Percentiles rank a stretch among this genome's conserved stretches.
Evolutionary conservation across 169 alveolate species (phyloP).

Genomic region (Cryptosporidium muris): DNA sequence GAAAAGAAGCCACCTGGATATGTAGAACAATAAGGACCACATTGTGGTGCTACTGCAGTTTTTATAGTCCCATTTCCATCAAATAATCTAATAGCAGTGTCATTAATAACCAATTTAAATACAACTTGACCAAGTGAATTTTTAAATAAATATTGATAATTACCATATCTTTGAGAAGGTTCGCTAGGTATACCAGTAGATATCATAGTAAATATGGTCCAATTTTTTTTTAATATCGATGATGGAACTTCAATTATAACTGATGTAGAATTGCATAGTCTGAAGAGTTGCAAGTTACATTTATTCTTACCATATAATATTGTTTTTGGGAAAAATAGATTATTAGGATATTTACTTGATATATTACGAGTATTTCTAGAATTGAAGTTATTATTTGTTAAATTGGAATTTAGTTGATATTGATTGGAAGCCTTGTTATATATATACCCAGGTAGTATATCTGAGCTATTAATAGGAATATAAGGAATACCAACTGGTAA

Average conservation of each 20-base stretch:
- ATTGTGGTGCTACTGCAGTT: slow-evolving; percentile 24
- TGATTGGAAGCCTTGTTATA: slow-evolving; percentile 54
- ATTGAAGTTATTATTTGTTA: neutral
- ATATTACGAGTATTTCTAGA: slow-evolving; percentile 30
- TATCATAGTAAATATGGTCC: slow-evolving; percentile 53
- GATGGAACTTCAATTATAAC: slow-evolving; percentile 17
- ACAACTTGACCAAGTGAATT: neutral
- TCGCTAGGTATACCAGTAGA: slow-evolving; percentile 37
- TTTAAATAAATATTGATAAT: slow-evolving; percentile 7
- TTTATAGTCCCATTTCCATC: neutral
- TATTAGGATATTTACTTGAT: slow-evolving; percentile 3
- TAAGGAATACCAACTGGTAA: slow-evolving; percentile 56
- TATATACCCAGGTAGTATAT: slow-evolving; percentile 11
- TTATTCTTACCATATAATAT: slow-evolving; percentile 33
- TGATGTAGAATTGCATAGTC: slow-evolving; percentile 57
- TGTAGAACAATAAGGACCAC: slow-evolving; percentile 71
- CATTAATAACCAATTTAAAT: neutral
- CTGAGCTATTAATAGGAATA: neutral
- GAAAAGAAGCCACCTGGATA: slow-evolving; percentile 63
- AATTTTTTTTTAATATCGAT: neutral
- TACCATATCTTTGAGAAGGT: neutral
- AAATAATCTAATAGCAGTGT: neutral
- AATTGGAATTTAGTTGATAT: slow-evolving; percentile 1
- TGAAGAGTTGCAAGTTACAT: slow-evolving; percentile 31
- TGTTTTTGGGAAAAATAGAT: slow-evolving; percentile 31